Conservation (phyloP, 768 basidiomycete species). For the Gyrodon lividus region DNA sequence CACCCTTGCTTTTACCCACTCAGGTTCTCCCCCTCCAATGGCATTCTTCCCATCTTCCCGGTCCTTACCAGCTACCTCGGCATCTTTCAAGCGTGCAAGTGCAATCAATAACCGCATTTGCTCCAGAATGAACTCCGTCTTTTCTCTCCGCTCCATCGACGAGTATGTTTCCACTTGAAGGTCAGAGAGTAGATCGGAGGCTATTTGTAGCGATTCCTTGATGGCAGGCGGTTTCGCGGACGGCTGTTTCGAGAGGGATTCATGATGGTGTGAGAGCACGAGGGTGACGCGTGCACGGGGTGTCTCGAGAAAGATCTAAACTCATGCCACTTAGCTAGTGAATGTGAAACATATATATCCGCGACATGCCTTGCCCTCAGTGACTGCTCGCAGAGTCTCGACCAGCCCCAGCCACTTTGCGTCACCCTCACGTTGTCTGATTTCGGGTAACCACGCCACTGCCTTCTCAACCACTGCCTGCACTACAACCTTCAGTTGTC, state of each 20-base stretch:
- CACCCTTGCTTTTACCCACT: slow-evolving; percentile 92
- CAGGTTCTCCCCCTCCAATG: slow-evolving; percentile 72
- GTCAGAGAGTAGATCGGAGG: slow-evolving; percentile 90
- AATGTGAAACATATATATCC: neutral
- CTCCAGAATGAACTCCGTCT: slow-evolving; percentile 97
- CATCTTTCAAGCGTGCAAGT: slow-evolving; percentile 75
- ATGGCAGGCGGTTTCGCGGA: slow-evolving; percentile 36
- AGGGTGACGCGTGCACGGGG: slow-evolving; percentile 94
- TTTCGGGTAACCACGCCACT: slow-evolving; percentile 78
- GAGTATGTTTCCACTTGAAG: slow-evolving; percentile 99
- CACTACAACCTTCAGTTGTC: slow-evolving; percentile 88
- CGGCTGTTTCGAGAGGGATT: slow-evolving; percentile 53
- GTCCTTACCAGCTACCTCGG: slow-evolving; percentile 55
- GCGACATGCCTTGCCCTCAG: slow-evolving; percentile 87
- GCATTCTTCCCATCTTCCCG: slow-evolving; percentile 52
- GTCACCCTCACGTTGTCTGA: slow-evolving; percentile 64
- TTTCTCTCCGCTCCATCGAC: slow-evolving; percentile 96
- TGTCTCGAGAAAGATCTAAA: slow-evolving; percentile 93
- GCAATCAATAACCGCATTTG: slow-evolving; percentile 90
- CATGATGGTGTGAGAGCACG: slow-evolving; percentile 81
- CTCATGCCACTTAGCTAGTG: slow-evolving; percentile 1
- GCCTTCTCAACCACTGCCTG: slow-evolving; percentile 89
- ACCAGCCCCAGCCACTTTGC: slow-evolving; percentile 85
- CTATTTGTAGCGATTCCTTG: slow-evolving; percentile 77
- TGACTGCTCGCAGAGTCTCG: slow-evolving; percentile 85